These are phyloP conservation scores for Fraxinus cuspidata DNA, from an alignment of 257 asterid genomes.

Conservation along the genomic window DNA sequence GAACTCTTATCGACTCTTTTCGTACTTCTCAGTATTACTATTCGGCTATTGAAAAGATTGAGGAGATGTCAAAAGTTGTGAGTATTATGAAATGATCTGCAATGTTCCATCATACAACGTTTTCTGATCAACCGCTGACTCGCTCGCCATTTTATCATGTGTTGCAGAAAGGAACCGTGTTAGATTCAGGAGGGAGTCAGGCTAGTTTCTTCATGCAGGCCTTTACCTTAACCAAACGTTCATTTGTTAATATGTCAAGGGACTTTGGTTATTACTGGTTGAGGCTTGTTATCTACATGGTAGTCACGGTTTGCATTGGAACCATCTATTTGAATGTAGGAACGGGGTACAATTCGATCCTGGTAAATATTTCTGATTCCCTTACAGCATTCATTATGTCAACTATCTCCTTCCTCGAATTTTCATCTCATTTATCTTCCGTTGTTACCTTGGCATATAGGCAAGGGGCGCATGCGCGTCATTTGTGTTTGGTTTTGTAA, in stretches of 20 bases:
- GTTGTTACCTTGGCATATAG: constrained; percentile 35
- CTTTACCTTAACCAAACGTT: constrained; percentile 79
- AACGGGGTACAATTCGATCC: constrained; percentile 81
- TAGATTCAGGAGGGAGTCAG: constrained; percentile 97
- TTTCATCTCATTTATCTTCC: background rate
- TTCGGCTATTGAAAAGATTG: constrained; percentile 68
- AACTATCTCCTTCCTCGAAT: background rate
- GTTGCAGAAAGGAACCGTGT: constrained; percentile 88
- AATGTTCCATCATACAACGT: background rate
- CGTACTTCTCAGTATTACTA: constrained; percentile 63
- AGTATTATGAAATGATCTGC: constrained; percentile 28
- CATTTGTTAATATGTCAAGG: constrained; percentile 93
- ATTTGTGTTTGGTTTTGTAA: constrained; percentile 90
- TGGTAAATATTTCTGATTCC: constrained; percentile 45
- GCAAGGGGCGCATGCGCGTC: constrained; percentile 99
- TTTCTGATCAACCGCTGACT: background rate
- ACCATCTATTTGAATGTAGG: constrained; percentile 92
- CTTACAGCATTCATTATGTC: background rate
- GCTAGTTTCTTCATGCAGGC: constrained; percentile 97
- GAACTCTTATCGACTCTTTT: constrained; percentile 60
- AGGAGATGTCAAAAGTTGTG: constrained; percentile 89
- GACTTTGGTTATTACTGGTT: constrained; percentile 99
- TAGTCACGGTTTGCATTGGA: constrained; percentile 94
- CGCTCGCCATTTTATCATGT: background rate
- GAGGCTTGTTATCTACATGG: constrained; percentile 87